A percentile compares a stretch with the other conserved stretches of the same genome.
These are phyloP conservation scores for Artemisia argyi DNA, from an alignment of 129 eudicot species.

Conservation along the genomic window DNA sequence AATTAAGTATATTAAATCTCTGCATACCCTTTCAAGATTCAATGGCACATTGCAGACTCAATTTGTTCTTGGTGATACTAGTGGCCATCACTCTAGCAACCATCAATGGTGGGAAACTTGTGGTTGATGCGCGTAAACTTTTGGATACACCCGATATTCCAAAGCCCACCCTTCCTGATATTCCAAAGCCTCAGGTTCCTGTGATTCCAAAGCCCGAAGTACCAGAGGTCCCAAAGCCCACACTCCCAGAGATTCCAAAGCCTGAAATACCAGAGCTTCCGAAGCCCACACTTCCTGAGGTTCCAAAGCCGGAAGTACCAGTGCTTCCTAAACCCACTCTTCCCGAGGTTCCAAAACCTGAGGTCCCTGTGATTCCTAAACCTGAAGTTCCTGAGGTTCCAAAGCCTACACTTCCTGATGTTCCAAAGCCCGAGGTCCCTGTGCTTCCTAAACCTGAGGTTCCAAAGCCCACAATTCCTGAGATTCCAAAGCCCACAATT, in stretches of 20 bases:
- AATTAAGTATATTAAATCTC: neutral
- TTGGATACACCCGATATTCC: conserved; percentile 23
- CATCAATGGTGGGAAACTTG: neutral
- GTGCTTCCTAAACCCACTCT: neutral
- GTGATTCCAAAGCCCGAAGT: no score
- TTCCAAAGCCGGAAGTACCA: conserved; percentile 14
- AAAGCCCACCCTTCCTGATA: neutral
- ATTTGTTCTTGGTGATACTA: conserved; percentile 16
- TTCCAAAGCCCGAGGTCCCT: conserved; percentile 10
- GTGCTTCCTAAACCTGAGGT: conserved; percentile 3
- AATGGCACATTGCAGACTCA: conserved; percentile 18
- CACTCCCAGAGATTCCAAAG: conserved; percentile 10
- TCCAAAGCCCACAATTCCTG: conserved; percentile 1
- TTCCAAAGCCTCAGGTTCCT: no score
- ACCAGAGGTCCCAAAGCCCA: no score
- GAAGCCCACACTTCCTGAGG: conserved; percentile 13
- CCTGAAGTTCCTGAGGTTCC: conserved; percentile 12
- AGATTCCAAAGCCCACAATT: conserved; percentile 7
- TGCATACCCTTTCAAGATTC: neutral
- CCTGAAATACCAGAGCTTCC: conserved; percentile 1
- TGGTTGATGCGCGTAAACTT: conserved; percentile 20
- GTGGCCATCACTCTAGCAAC: conserved; percentile 20
- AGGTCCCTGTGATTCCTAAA: conserved; percentile 14
- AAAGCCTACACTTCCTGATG: conserved; percentile 12
- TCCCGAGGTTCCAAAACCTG: conserved; percentile 22